These are phyloP conservation scores for Neonectria neomacrospora DNA, from an alignment of 2,329 filamentous ascomycete species.

Conservation along the genomic window DNA sequence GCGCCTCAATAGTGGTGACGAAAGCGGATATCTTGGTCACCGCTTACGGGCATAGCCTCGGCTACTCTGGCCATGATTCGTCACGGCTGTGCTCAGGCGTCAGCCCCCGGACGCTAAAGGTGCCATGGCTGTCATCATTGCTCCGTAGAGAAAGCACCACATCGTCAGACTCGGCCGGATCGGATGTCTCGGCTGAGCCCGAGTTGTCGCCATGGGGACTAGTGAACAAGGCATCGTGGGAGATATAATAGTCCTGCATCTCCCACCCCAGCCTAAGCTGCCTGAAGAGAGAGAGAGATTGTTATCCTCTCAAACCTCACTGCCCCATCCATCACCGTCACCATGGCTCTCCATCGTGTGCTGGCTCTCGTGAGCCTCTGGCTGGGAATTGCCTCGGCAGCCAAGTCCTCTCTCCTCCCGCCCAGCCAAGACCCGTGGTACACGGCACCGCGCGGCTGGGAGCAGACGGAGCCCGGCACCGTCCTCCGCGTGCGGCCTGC, in stretches of 20 bases:
- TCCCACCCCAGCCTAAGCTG: background rate
- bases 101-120: background rate
- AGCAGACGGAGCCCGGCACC: conserved; percentile 34
- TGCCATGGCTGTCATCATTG: too few species aligned
- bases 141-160: too few species aligned
- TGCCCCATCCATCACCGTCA: background rate
- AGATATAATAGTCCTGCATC: background rate
- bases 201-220: background rate
- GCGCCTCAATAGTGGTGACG: background rate
- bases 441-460: conserved; percentile 33
- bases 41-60: background rate
- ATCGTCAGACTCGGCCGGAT: background rate
- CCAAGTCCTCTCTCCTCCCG: conserved; percentile 18
- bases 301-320: background rate
- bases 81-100: too few species aligned
- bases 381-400: conserved; percentile 21
- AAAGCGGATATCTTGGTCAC: background rate
- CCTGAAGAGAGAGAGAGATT: too few species aligned
- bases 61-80: background rate
- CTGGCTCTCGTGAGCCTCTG: conserved; percentile 34
- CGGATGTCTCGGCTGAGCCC: background rate
- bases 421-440: conserved; percentile 44
- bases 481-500: conserved; percentile 40
- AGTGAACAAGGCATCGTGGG: too few species aligned
- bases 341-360: conserved; percentile 28